These are phyloP conservation scores for Madurella fahalii DNA, from an alignment of 2,329 filamentous ascomycete species.

Conservation along the genomic window DNA sequence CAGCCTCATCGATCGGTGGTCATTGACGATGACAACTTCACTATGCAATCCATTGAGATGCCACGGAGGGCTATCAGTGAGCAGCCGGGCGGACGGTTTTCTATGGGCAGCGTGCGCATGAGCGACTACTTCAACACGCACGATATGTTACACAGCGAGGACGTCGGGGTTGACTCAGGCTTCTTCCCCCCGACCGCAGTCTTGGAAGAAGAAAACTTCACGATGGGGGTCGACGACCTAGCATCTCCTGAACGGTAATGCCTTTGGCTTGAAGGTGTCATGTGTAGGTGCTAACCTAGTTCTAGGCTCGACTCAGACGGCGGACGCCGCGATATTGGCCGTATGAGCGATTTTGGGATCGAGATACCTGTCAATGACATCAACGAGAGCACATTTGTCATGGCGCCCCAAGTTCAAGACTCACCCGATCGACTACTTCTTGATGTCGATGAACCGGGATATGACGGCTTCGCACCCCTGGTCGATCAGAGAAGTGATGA, in stretches of 20 bases:
- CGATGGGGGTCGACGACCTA: constrained; percentile 36
- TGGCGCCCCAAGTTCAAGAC: constrained; percentile 34
- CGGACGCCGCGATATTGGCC: constrained; percentile 18
- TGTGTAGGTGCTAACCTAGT: not conserved
- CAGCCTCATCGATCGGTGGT: constrained; percentile 51
- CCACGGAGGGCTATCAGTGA: constrained; percentile 51
- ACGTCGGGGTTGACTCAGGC: constrained; percentile 44
- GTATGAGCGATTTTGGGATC: constrained; percentile 50
- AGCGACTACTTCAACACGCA: constrained; percentile 48
- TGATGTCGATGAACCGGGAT: constrained; percentile 14
- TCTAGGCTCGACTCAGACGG: constrained; percentile 22
- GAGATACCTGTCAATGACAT: constrained; percentile 43
- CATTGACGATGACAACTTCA: constrained; percentile 57
- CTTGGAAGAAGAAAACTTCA: constrained; percentile 40
- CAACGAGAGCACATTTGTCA: constrained; percentile 51
- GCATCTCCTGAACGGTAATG: constrained; percentile 36
- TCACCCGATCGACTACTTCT: constrained; percentile 12
- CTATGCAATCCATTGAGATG: constrained; percentile 56
- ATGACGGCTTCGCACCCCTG: constrained; percentile 24
- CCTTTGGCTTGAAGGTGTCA: no score
- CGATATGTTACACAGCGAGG: constrained; percentile 36
- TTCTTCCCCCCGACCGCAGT: constrained; percentile 48
- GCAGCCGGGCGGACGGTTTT: constrained; percentile 41
- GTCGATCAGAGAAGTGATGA: constrained; percentile 27
- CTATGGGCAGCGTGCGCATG: constrained; percentile 51